Conservation (phyloP, 176 grass and related monocot species). For the Cocos nucifera region DNA sequence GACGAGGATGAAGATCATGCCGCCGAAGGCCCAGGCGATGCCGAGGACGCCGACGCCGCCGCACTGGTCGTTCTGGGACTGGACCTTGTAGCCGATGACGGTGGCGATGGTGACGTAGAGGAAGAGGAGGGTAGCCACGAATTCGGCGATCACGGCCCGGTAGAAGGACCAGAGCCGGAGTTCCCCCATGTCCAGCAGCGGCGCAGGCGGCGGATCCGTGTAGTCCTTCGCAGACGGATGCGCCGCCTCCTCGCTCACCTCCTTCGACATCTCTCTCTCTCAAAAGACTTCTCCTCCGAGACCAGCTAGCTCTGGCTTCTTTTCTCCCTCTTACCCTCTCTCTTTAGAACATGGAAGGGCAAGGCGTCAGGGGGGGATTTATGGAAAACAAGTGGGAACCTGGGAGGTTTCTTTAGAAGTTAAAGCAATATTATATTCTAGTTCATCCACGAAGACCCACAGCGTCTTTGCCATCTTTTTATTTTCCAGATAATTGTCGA, state of each 20-base stretch:
- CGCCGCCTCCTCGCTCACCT: not conserved
- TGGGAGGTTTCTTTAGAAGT: too few relatives aligned
- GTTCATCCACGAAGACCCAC: too few relatives aligned
- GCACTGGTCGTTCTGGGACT: not conserved
- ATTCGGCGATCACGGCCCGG: constrained; percentile 10
- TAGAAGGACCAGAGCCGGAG: constrained; percentile 10
- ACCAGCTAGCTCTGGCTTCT: constrained; percentile 2
- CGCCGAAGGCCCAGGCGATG: not conserved
- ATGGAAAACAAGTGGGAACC: too few relatives aligned
- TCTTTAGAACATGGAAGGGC: too few relatives aligned
- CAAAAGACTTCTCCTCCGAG: not conserved
- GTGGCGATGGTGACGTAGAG: constrained; percentile 16
- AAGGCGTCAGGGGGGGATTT: too few relatives aligned
- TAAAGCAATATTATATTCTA: too few relatives aligned
- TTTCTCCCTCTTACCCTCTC: too few relatives aligned
- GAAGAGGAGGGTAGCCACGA: constrained; percentile 10
- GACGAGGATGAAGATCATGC: not conserved
- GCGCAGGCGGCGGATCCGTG: constrained; percentile 5
- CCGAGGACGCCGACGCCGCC: not conserved
- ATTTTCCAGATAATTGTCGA: too few relatives aligned
- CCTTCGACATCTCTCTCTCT: not conserved
- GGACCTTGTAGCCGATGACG: constrained; percentile 7
- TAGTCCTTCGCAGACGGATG: constrained; percentile 4
- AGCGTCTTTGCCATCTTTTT: too few relatives aligned
- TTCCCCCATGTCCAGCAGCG: not conserved